Evolutionary conservation across 2,329 filamentous ascomycete genomes (phyloP), one percentile per base, ranked within the genome.

Genomic region (Apiospora kogelbergensis): DNA sequence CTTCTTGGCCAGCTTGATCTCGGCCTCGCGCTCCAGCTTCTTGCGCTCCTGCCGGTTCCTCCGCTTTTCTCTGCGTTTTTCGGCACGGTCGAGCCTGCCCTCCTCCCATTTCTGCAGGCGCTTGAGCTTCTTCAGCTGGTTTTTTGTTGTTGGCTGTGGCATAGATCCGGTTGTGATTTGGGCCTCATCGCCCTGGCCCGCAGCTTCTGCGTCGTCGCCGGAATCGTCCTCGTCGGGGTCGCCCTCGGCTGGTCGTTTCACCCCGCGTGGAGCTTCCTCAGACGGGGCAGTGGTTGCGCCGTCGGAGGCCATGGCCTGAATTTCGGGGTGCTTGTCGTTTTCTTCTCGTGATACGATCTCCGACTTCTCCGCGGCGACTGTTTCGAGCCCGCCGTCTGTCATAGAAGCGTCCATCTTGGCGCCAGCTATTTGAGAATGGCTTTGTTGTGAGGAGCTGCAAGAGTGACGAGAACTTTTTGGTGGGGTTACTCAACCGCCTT

Each of bases 111-210:
- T 84, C 76, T 93, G 86, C 72, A 89, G 86, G 68, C 89, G 90
- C 70, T 87, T 89, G 67, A 94, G 83, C 76, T 94, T 95, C 81
- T 97, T 97, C 70, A 91, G 83, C 74, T 95, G 92, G 76, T 91
- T 97, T 77, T 98, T 98, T 70, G 70, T 67, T n/a, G 72, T 71
- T 15, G 70, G 67, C 66, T 73, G 45, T 57, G 46, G 63, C 20
- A 57, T 44, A 2, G 30, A 33, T 10, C 66, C 63, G 11, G 33
- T 72, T 6, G 70, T 70, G 45, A 22, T 44, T 85, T 94, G 71
- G 74, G 96, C 63, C 92, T 92, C 70, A 89, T 90, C 76, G 9
- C 30, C 30, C 6, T 60, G 53, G 9, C 22, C 53, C 3, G 53
- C 53, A 20, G 30, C 53, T n/a, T 60, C 53, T 22, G 53, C 30